These are phyloP conservation scores for Phyllosticta paracitricarpa DNA, from an alignment of 2,329 filamentous ascomycete genomes.

Conservation along the genomic window DNA sequence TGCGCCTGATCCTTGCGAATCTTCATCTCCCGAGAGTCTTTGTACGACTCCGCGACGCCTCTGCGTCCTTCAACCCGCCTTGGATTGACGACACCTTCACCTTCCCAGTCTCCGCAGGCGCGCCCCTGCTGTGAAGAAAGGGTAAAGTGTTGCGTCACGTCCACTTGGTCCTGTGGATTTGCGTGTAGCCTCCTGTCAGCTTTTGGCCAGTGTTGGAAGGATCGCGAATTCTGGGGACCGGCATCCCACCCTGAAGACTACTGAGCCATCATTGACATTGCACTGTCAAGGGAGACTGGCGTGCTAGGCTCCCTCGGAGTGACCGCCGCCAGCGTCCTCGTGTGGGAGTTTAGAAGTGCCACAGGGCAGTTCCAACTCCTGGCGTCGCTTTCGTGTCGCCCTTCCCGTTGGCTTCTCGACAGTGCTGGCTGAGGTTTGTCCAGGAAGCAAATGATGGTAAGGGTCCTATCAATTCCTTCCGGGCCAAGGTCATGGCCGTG, in stretches of 20 bases:
- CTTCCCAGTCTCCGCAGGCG: constrained; percentile 4
- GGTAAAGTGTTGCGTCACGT: background rate
- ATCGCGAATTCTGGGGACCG: background rate
- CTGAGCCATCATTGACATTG: background rate
- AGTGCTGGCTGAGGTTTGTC: background rate
- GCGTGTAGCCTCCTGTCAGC: background rate
- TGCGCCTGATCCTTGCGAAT: constrained; percentile 3
- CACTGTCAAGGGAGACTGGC: constrained; percentile 5
- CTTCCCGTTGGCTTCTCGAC: constrained; percentile 1
- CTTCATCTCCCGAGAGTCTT: constrained; percentile 9
- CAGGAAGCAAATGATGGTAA: constrained; percentile 3
- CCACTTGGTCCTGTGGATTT: background rate
- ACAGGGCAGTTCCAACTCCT: background rate
- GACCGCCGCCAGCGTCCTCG: constrained; percentile 5
- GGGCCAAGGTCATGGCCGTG: background rate
- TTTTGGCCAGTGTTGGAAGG: background rate
- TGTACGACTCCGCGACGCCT: constrained; percentile 6
- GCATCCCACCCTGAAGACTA: background rate
- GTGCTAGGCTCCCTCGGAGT: constrained; percentile 6
- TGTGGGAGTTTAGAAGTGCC: background rate
- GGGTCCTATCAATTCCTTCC: background rate
- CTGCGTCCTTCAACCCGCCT: constrained; percentile 8
- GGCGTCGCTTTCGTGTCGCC: constrained; percentile 1
- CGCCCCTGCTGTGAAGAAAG: constrained; percentile 7
- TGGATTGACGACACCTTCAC: constrained; percentile 7